Evolutionary conservation across 192 early-diverging fungal genomes (phyloP).

Genomic region (Oehlia diaphana): DNA sequence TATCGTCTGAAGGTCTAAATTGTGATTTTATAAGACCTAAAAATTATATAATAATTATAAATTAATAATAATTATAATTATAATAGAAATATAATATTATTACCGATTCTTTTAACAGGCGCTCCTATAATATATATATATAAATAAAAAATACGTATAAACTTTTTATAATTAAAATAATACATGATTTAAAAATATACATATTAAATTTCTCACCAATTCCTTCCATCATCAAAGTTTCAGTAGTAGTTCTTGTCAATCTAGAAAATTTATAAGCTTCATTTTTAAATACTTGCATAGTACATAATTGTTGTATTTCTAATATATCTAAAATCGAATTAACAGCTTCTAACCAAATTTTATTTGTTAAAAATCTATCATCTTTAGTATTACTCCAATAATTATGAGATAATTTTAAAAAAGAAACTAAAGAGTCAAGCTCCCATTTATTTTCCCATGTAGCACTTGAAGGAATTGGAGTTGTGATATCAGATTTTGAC

Average conservation of each 20-base stretch:
- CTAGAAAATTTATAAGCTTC: conserved; percentile 32
- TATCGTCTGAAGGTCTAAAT: conserved; percentile 64
- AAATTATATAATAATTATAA: conserved; percentile 33
- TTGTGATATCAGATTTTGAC: conserved; percentile 41
- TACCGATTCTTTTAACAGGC: background rate
- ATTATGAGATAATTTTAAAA: conserved; percentile 53
- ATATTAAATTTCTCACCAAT: conserved; percentile 37
- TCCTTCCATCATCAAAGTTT: conserved; percentile 49
- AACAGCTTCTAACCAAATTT: conserved; percentile 53
- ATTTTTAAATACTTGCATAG: conserved; percentile 36
- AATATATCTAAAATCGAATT: conserved; percentile 42
- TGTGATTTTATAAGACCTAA: conserved; percentile 46
- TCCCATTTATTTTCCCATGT: conserved; percentile 74
- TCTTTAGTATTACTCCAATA: conserved; percentile 57
- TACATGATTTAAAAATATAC: too few species aligned
- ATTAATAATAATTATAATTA: conserved; percentile 8
- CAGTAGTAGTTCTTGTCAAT: conserved; percentile 32
- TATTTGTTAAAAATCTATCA: conserved; percentile 33
- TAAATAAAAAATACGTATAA: background rate
- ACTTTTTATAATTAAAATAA: too few species aligned
- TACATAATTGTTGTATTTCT: conserved; percentile 44
- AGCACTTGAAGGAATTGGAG: conserved; percentile 36
- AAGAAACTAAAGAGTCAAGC: conserved; percentile 67
- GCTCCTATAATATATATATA: background rate
- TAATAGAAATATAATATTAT: background rate